Evolutionary conservation across 805 yeast species (phyloP), one percentile per base, ranked within the genome.

Genomic region (Aciculoconidium aculeatum): DNA sequence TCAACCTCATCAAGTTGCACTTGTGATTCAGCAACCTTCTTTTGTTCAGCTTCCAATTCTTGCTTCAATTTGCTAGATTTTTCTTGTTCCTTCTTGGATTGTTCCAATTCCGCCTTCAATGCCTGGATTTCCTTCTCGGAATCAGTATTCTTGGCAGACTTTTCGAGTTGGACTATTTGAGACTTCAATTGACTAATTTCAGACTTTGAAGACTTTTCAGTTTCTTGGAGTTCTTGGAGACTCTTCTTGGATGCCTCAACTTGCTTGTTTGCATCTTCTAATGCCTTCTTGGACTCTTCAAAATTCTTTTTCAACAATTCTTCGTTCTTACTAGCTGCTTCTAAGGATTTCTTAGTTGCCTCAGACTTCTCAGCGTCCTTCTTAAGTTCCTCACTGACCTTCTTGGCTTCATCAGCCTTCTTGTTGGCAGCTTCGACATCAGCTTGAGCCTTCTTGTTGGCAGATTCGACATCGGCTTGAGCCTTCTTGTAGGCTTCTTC

Each of bases 21-120:
- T 11, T 23, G 15, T 7, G 21, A 25, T 11, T 15, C 32, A 12
- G 24, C 31, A 5, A 25, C 26, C 20, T 27, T 14, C 10, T 17
- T 27, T 16, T 30, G 16, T 17, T 34, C 26, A 7, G 26, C 25
- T 12, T 31, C 28, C 21, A 30, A 18, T 24, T 36, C 31, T 7
- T 12, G n/a, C 21, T 15, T 16, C 9, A 10, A 9, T 10, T 16
- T 17, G 6, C 7, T 30, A 20, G 16, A 12, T 15, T 21, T 28
- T 6, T 28, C 26, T 18, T 21, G 12, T 14, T 12, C 16, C 31
- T 34, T 18, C n/a, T 24, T 14, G 27, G 14, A 15, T 24, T 24
- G 7, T 14, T 7, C 19, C 17, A 15, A 7, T 11, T 15, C 17
- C 6, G 11, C 14, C 19, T 24, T 10, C 15, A n/a, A n/a, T n/a